phyloP scores from a whole-genome alignment of 805 yeast genomes.

The Debaryomyces castellii region DNA sequence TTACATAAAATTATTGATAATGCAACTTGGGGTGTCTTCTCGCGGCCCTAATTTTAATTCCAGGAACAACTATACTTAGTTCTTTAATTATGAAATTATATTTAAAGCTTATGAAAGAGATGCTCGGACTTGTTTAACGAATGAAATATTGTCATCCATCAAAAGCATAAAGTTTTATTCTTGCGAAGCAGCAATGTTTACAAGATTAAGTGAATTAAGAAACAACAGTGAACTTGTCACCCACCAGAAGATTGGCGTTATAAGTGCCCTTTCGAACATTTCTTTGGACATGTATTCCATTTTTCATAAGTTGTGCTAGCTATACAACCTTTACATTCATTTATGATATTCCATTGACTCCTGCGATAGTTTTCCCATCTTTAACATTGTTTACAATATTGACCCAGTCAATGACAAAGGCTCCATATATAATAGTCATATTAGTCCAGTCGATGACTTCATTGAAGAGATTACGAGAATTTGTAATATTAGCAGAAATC shows the following conservation, averaged over 20 bases:
- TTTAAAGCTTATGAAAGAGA: constrained; percentile 35
- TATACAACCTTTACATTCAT: constrained; percentile 26
- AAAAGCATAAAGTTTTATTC: constrained; percentile 41
- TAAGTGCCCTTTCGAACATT: constrained; percentile 30
- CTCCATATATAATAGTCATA: constrained; percentile 30
- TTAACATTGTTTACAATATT: constrained; percentile 37
- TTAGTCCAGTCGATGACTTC: constrained; percentile 32
- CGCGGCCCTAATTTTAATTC: constrained; percentile 32
- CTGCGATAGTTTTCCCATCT: constrained; percentile 41
- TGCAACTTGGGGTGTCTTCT: constrained; percentile 34
- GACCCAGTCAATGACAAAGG: constrained; percentile 31
- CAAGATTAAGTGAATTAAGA: constrained; percentile 30
- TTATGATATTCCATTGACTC: constrained; percentile 27
- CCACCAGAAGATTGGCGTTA: constrained; percentile 28
- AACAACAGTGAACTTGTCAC: constrained; percentile 32
- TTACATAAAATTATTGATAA: constrained; percentile 33
- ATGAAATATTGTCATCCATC: constrained; percentile 36
- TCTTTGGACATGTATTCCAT: constrained; percentile 39
- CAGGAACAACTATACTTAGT: constrained; percentile 26
- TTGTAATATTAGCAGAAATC: constrained; percentile 33
- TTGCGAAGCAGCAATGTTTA: constrained; percentile 42
- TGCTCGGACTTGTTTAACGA: constrained; percentile 34
- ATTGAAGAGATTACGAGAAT: constrained; percentile 30
- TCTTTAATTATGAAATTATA: constrained; percentile 23
- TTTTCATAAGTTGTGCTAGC: constrained; percentile 32